These are phyloP conservation scores for Stenocarpella maydis DNA, from an alignment of 2,329 filamentous ascomycete genomes.

Conservation along the genomic window DNA sequence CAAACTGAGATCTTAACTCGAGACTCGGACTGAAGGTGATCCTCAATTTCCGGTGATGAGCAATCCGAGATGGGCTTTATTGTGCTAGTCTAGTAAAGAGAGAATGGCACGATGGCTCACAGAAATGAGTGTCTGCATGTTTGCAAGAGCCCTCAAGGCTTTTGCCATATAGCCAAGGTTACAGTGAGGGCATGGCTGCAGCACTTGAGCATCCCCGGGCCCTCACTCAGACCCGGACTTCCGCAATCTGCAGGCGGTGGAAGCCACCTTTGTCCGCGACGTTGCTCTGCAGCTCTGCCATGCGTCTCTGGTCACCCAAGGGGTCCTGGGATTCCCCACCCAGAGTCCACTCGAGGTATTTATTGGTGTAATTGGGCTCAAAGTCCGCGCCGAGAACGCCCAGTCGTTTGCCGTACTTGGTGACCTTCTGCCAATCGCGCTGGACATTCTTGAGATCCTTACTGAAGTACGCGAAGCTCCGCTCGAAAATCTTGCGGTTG, in stretches of 20 bases:
- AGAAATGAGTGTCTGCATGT: background rate
- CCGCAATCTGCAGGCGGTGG: slow-evolving; percentile 47
- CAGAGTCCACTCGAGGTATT: slow-evolving; percentile 72
- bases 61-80: background rate
- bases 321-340: slow-evolving; percentile 73
- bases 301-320: slow-evolving; percentile 76
- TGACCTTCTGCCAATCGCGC: slow-evolving; percentile 82
- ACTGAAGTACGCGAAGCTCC: slow-evolving; percentile 80
- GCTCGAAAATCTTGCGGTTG: slow-evolving; percentile 83
- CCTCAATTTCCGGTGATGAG: background rate
- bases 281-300: slow-evolving; percentile 73
- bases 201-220: too few relatives aligned
- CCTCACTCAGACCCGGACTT: background rate
- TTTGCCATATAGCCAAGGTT: background rate
- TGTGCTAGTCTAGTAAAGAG: slow-evolving; percentile 12
- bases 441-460: slow-evolving; percentile 77
- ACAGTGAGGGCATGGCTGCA: background rate
- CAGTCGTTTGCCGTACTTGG: slow-evolving; percentile 77
- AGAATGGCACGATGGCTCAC: background rate
- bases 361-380: slow-evolving; percentile 77
- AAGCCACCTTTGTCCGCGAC: slow-evolving; percentile 73
- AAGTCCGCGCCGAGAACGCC: slow-evolving; percentile 71
- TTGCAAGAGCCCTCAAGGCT: background rate
- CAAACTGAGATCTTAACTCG: too few relatives aligned
- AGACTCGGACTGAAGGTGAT: rapidly evolving